A percentile compares a stretch with the other conserved stretches of the same genome.
Evolutionary conservation across 345 rosid species (phyloP).

Genomic region (Lepidium africanum): DNA sequence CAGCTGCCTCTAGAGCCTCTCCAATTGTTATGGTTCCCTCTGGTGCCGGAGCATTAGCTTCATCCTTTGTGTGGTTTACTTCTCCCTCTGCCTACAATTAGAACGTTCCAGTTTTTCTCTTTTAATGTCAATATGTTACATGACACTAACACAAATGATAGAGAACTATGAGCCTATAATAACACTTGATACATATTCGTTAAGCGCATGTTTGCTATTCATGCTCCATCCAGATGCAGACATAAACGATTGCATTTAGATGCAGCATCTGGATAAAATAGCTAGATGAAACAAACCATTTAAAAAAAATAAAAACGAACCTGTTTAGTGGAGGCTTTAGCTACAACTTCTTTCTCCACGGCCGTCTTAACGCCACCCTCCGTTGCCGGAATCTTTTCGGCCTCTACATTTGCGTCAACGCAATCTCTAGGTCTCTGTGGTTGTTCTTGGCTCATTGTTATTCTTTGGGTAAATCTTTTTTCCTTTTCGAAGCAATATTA

Average conservation of each 20-base stretch:
- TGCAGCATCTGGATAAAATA: too few relatives aligned
- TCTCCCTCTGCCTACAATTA: conserved; percentile 18
- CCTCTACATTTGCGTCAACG: conserved; percentile 31
- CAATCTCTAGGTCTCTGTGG: conserved; percentile 16
- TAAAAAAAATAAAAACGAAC: background rate
- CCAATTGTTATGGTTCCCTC: conserved; percentile 49
- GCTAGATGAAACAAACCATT: too few relatives aligned
- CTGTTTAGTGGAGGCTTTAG: conserved; percentile 13
- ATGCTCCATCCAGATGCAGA: too few relatives aligned
- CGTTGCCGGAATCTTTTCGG: conserved; percentile 27
- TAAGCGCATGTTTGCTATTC: too few relatives aligned
- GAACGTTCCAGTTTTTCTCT: background rate
- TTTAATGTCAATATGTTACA: background rate
- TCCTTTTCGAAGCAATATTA: background rate
- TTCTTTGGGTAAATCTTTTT: background rate
- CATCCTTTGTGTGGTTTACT: background rate
- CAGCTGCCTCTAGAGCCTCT: conserved; percentile 74
- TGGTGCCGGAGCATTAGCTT: background rate
- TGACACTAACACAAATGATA: too few relatives aligned
- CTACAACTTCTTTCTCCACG: conserved; percentile 19
- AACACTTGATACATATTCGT: too few relatives aligned
- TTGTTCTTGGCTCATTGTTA: conserved; percentile 40
- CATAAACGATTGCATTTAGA: too few relatives aligned
- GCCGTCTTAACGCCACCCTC: conserved; percentile 29
- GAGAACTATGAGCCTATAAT: too few relatives aligned